Conservation (phyloP, 2,329 filamentous ascomycete species). For the Magnaporthiopsis incrustans region DNA sequence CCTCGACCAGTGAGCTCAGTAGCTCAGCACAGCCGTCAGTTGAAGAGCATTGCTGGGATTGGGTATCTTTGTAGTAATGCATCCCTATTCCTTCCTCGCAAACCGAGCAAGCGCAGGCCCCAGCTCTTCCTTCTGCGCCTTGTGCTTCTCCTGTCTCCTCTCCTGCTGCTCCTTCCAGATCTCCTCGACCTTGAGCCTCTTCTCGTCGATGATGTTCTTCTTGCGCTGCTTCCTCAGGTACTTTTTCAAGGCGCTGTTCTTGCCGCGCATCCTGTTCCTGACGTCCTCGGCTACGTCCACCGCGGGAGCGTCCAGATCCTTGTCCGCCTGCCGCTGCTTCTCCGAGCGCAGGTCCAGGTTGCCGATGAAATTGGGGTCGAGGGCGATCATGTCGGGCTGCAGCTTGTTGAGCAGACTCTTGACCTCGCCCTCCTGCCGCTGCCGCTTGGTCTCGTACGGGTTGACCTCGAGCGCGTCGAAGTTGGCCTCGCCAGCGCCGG, state of each 20-base stretch:
- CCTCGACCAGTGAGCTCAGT: background rate
- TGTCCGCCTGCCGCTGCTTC: constrained; percentile 67
- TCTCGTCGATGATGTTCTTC: constrained; percentile 94
- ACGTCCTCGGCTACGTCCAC: constrained; percentile 51
- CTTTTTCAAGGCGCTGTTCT: constrained; percentile 81
- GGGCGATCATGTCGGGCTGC: constrained; percentile 90
- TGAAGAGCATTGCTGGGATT: background rate
- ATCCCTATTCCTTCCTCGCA: constrained; percentile 56
- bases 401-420: constrained; percentile 87
- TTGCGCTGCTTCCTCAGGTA: constrained; percentile 86
- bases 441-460: constrained; percentile 88
- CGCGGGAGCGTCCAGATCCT: constrained; percentile 66
- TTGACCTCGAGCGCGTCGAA: constrained; percentile 91
- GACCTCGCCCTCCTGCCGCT: constrained; percentile 88
- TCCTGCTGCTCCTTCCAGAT: constrained; percentile 66
- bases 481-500: constrained; percentile 94
- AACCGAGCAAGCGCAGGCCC: constrained; percentile 85
- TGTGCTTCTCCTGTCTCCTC: constrained; percentile 52
- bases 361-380: constrained; percentile 88
- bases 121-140: constrained; percentile 63
- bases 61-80: constrained; percentile 18
- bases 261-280: constrained; percentile 73
- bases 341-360: constrained; percentile 76
- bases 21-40: background rate
- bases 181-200: constrained; percentile 78